Evolutionary conservation across 305 asterid species (phyloP), one percentile per base, ranked within the genome.

Genomic region (Euphrasia arctica): DNA sequence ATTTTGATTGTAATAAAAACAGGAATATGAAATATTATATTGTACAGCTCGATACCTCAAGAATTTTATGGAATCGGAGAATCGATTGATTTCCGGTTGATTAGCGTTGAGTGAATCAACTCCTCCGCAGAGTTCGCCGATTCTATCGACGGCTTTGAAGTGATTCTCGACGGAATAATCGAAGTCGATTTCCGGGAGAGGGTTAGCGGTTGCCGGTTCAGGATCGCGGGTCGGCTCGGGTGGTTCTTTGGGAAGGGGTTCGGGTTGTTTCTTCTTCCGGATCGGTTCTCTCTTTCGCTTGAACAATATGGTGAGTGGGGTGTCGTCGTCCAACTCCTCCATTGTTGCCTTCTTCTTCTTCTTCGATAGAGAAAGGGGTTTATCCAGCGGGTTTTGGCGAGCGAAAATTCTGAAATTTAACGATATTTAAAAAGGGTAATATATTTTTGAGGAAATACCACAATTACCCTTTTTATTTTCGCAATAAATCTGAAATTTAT

Each of bases 141-240:
- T 77, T 1, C 64, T 75, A 62, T 81, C 87, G 0, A 85, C 75
- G 31, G 78, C 78, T 74, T 63, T 78, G 61, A 89, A 80, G 90
- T 89, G 91, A 77, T 87, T 86, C 69, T 87, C 86, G 1, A 82
- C 80, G 11, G 97, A 85, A 68, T 77, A 74, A 69, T 87, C 89
- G 47, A 87, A 84, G 34, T 64, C 28, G 11, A 79, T 68, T 43
- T 63, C 76, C 10, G 66, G 78, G 9, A 73, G 59, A 67, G 71
- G 51, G 60, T 70, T 54, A 52, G 58, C 55, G 31, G 54, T 32
- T 68, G 31, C 67, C 31, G 69, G 63, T 8, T 49, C 63, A 22
- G 63, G 58, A 42, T 49, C 39, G 27, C 0, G 70, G 32, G 56
- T 29, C 28, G 45, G 32, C 52, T 11, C 71, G 15, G 25, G 15